Percentiles rank a stretch among this genome's conserved stretches.
Evolutionary conservation across 306 rosid species (phyloP).

Genomic region (Vigna unguiculata): DNA sequence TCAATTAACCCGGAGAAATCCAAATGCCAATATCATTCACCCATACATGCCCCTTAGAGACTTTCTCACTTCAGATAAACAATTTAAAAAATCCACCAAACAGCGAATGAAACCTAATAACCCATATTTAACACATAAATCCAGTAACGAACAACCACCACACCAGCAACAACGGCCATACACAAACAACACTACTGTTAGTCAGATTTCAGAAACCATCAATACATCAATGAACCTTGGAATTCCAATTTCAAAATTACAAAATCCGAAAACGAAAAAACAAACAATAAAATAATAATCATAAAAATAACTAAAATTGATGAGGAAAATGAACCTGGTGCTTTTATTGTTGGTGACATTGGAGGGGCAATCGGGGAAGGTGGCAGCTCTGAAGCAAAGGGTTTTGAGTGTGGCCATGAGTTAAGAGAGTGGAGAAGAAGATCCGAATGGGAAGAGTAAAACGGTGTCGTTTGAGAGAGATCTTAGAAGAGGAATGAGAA

Average conservation of each 20-base stretch:
- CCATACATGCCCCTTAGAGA: not conserved
- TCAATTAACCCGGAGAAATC: not conserved
- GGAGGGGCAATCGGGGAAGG: slow-evolving; percentile 59
- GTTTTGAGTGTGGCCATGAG: slow-evolving; percentile 58
- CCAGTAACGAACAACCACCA: not conserved
- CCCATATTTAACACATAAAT: not conserved
- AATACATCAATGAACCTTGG: not conserved
- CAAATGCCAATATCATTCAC: not conserved
- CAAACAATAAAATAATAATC: not conserved
- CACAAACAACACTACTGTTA: not conserved
- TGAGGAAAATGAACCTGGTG: slow-evolving; percentile 29
- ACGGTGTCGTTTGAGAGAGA: slow-evolving; percentile 10
- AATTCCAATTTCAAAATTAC: not conserved
- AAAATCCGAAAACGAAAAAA: not conserved
- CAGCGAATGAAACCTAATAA: slow-evolving; percentile 23
- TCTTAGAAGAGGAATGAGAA: not conserved
- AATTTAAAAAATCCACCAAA: not conserved
- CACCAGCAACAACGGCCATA: not conserved
- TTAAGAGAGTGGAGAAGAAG: not conserved
- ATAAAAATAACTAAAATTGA: not conserved
- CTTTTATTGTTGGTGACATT: slow-evolving; percentile 41
- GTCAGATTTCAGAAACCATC: not conserved
- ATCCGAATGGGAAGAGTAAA: not conserved
- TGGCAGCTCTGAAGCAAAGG: slow-evolving; percentile 50
- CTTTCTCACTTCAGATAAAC: not conserved